These are phyloP conservation scores for Penicillium alfredii DNA, from an alignment of 495 filamentous ascomycete species.

Conservation along the genomic window DNA sequence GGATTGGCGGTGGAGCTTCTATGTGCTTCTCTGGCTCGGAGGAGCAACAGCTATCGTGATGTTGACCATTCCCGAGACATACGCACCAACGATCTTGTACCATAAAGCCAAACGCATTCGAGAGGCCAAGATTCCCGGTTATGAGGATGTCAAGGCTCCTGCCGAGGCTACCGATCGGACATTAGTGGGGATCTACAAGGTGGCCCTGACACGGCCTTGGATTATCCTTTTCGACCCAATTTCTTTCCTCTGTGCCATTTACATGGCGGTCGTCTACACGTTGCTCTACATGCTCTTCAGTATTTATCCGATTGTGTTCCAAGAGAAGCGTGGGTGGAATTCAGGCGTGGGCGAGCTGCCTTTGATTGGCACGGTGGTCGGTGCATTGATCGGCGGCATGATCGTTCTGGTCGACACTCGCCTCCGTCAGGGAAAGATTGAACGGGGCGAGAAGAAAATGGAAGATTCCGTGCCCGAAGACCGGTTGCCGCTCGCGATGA, in stretches of 20 bases:
- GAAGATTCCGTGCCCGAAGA: slow-evolving; percentile 41
- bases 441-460: slow-evolving; percentile 29
- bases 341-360: slow-evolving; percentile 46
- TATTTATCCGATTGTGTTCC: slow-evolving; percentile 51
- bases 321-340: slow-evolving; percentile 48
- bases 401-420: slow-evolving; percentile 32
- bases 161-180: slow-evolving; percentile 35
- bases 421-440: slow-evolving; percentile 27
- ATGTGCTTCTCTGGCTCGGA: slow-evolving; percentile 42
- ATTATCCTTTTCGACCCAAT: slow-evolving; percentile 41
- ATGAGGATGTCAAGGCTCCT: slow-evolving; percentile 41
- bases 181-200: slow-evolving; percentile 41
- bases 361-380: slow-evolving; percentile 44
- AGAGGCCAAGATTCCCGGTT: slow-evolving; percentile 30
- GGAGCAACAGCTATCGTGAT: slow-evolving; percentile 33
- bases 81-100: slow-evolving; percentile 20
- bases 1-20: slow-evolving; percentile 46
- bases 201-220: slow-evolving; percentile 46
- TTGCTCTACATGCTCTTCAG: slow-evolving; percentile 54
- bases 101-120: slow-evolving; percentile 34
- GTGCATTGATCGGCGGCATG: slow-evolving; percentile 35
- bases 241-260: slow-evolving; percentile 43
- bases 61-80: slow-evolving; percentile 41
- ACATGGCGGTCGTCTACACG: slow-evolving; percentile 47
- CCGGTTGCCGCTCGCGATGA: slow-evolving; percentile 48